A percentile compares a stretch with the other conserved stretches of the same genome.
These are phyloP conservation scores for Suillus weaverae DNA, from an alignment of 768 basidiomycete genomes.

Conservation along the genomic window DNA sequence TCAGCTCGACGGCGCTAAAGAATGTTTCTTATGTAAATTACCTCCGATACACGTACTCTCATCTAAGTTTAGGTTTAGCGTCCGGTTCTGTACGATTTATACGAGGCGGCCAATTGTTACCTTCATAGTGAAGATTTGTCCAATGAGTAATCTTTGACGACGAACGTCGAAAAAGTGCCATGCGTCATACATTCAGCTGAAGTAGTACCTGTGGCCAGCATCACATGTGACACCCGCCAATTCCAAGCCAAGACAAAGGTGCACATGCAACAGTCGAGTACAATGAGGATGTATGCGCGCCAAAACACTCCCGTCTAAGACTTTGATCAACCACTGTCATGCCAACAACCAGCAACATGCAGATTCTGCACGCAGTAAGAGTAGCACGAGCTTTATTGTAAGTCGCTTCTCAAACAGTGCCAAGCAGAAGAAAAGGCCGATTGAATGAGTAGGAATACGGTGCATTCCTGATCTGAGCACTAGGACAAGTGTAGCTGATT, in stretches of 20 bases:
- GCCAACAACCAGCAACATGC: not conserved
- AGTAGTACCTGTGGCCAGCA: not conserved
- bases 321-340: not conserved
- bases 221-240: not conserved
- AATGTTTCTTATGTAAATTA: too few species aligned
- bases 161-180: not conserved
- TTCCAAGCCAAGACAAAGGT: not conserved
- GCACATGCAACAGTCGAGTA: not conserved
- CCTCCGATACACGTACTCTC: too few species aligned
- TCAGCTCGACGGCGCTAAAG: not conserved
- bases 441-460: conserved; percentile 19
- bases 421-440: not conserved
- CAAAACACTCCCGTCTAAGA: not conserved
- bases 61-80: too few species aligned
- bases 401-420: not conserved
- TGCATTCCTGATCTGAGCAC: conserved; percentile 15
- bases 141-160: too few species aligned
- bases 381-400: not conserved
- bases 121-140: too few species aligned
- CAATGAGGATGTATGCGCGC: not conserved
- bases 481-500: conserved; percentile 7
- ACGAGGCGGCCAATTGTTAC: too few species aligned
- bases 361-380: not conserved
- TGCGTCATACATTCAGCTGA: not conserved
- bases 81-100: too few species aligned